Conservation (phyloP, 495 filamentous ascomycete species). For the Tuber aestivum region DNA sequence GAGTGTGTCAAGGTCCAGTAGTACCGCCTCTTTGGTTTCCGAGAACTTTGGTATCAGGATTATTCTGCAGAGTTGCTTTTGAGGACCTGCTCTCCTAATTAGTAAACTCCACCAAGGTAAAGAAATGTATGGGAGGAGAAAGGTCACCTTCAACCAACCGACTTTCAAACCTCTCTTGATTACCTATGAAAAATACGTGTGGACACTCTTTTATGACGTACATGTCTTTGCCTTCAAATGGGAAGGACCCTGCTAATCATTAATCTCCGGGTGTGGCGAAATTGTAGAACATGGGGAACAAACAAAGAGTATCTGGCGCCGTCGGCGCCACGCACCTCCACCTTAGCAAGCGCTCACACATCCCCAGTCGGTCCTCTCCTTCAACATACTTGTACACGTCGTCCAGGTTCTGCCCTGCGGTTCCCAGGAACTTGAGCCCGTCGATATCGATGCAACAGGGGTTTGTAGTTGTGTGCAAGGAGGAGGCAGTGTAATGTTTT, state of each 20-base stretch:
- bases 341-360: conserved; percentile 86
- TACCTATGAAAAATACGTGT: conserved; percentile 85
- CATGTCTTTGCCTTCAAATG: conserved; percentile 84
- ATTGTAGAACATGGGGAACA: conserved; percentile 41
- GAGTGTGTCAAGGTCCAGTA: conserved; percentile 81
- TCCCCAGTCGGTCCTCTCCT: conserved; percentile 64
- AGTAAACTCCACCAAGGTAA: not conserved
- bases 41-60: conserved; percentile 75
- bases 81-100: conserved; percentile 41
- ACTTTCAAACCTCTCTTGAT: conserved; percentile 77
- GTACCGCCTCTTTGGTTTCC: conserved; percentile 71
- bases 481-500: conserved; percentile 57
- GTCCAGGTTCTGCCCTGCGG: conserved; percentile 84
- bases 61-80: conserved; percentile 62
- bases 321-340: conserved; percentile 93
- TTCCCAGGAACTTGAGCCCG: conserved; percentile 77
- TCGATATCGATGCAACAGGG: conserved; percentile 86
- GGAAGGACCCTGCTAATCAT: conserved; percentile 72
- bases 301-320: conserved; percentile 92
- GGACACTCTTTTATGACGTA: conserved; percentile 80
- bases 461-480: conserved; percentile 84
- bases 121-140: not conserved
- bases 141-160: conserved; percentile 56
- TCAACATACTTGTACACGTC: conserved; percentile 88
- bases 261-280: not conserved